Evolutionary conservation across 2,329 filamentous ascomycete genomes (phyloP).

Genomic region (Scedosporium dehoogii): DNA sequence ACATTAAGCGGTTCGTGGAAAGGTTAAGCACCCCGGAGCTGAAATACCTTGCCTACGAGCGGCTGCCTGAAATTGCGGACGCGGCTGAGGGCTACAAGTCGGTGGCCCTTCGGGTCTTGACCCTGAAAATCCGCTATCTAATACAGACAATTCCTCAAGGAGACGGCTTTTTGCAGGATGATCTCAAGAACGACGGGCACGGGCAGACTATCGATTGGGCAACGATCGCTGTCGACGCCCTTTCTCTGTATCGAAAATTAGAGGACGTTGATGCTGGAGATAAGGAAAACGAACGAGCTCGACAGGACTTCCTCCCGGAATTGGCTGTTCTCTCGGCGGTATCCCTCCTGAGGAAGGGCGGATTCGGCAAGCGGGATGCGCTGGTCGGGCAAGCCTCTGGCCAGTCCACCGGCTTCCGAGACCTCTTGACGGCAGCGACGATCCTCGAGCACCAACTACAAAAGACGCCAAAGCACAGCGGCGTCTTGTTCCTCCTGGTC

Average conservation of each 20-base stretch:
- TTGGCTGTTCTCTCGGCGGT: slow-evolving; percentile 9
- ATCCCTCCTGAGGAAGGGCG: slow-evolving; percentile 7
- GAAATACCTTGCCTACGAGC: slow-evolving; percentile 26
- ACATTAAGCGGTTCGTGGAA: slow-evolving; percentile 34
- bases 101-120: not conserved
- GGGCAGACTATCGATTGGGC: not conserved
- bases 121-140: slow-evolving; percentile 4
- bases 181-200: not conserved
- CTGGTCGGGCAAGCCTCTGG: not conserved
- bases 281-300: not conserved
- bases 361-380: not conserved
- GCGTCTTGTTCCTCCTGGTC: slow-evolving; percentile 38
- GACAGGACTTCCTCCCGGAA: slow-evolving; percentile 9
- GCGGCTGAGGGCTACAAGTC: slow-evolving; percentile 14
- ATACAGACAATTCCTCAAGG: slow-evolving; percentile 3
- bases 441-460: slow-evolving; percentile 39
- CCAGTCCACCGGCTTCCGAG: slow-evolving; percentile 9
- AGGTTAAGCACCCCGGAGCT: slow-evolving; percentile 29
- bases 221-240: not conserved
- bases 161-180: not conserved
- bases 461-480: slow-evolving; percentile 33
- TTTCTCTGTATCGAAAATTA: slow-evolving; percentile 1
- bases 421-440: slow-evolving; percentile 37
- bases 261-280: not conserved
- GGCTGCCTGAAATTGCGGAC: slow-evolving; percentile 22